phyloP scores from a whole-genome alignment of 441 rosid species.

The Euphorbia schlechtendalii region DNA sequence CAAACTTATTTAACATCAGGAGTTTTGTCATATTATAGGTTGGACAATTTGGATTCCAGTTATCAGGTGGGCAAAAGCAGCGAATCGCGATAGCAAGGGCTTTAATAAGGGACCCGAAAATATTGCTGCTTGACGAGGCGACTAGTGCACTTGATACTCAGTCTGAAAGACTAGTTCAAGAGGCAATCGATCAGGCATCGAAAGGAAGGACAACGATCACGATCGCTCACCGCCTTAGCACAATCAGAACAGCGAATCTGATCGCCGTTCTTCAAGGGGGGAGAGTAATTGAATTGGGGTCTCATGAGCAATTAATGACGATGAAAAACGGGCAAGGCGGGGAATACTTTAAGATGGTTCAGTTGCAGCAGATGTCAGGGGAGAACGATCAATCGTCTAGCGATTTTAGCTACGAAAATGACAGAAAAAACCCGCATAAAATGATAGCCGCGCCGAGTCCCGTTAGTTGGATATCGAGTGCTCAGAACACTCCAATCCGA shows the following conservation, averaged over 20 bases:
- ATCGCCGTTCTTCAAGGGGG: slow-evolving; percentile 53
- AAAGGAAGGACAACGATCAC: slow-evolving; percentile 54
- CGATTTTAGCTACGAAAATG: slow-evolving; percentile 21
- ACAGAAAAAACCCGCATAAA: slow-evolving; percentile 23
- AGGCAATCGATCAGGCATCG: slow-evolving; percentile 56
- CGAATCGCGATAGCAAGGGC: slow-evolving; percentile 68
- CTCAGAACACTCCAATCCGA: slow-evolving; percentile 34
- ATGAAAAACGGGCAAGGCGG: slow-evolving; percentile 31
- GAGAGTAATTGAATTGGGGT: slow-evolving; percentile 55
- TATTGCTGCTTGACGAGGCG: slow-evolving; percentile 63
- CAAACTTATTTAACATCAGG: background rate
- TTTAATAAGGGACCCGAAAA: slow-evolving; percentile 53
- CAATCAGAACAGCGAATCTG: slow-evolving; percentile 39
- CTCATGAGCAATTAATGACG: slow-evolving; percentile 45
- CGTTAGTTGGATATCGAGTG: slow-evolving; percentile 34
- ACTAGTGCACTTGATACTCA: slow-evolving; percentile 64
- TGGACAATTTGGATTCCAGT: slow-evolving; percentile 61
- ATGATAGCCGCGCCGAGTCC: slow-evolving; percentile 38
- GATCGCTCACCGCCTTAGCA: slow-evolving; percentile 60
- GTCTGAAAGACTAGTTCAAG: slow-evolving; percentile 57
- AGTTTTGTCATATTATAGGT: slow-evolving; percentile 33
- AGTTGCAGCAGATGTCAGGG: slow-evolving; percentile 34
- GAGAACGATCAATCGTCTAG: slow-evolving; percentile 23
- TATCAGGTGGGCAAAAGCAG: slow-evolving; percentile 77
- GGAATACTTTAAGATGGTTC: slow-evolving; percentile 46